Conservation (phyloP, 108 stramenopile species). For the Aurantiochytrium sp. region DNA sequence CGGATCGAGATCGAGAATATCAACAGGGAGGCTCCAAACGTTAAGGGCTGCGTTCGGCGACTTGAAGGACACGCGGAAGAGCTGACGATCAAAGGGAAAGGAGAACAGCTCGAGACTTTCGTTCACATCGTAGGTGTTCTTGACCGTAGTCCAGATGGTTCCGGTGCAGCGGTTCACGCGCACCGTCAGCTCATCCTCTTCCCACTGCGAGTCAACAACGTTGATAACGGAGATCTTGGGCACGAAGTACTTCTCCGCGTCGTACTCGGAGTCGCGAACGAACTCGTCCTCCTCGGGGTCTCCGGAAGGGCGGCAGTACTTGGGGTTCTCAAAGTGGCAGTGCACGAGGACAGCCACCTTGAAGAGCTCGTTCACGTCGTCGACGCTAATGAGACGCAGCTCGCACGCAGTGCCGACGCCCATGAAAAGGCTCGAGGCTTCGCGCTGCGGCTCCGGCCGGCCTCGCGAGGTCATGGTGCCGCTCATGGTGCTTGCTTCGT, state of each 20-base stretch:
- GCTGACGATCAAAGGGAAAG: conserved; percentile 19
- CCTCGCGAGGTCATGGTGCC: too few relatives aligned
- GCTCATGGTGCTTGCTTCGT: too few relatives aligned
- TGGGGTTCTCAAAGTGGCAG: neutral
- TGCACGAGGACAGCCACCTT: neutral
- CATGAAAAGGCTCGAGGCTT: neutral
- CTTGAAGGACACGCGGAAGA: conserved; percentile 8
- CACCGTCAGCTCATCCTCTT: neutral
- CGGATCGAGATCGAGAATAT: neutral
- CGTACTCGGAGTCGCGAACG: neutral
- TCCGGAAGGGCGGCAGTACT: neutral
- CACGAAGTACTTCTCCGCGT: neutral
- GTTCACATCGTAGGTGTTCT: neutral
- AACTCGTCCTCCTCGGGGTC: neutral
- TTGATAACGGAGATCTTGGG: neutral
- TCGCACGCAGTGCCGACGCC: neutral
- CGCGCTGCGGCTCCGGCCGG: too few relatives aligned
- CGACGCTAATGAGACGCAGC: neutral
- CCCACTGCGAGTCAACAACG: neutral
- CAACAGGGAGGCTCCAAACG: neutral
- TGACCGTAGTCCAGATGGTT: neutral
- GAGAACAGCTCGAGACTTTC: conserved; percentile 8
- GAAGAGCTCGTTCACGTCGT: neutral
- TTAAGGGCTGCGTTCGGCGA: neutral
- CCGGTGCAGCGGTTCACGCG: neutral